Evolutionary conservation across 306 rosid genomes (phyloP).

Genomic region (Clitoria ternatea): DNA sequence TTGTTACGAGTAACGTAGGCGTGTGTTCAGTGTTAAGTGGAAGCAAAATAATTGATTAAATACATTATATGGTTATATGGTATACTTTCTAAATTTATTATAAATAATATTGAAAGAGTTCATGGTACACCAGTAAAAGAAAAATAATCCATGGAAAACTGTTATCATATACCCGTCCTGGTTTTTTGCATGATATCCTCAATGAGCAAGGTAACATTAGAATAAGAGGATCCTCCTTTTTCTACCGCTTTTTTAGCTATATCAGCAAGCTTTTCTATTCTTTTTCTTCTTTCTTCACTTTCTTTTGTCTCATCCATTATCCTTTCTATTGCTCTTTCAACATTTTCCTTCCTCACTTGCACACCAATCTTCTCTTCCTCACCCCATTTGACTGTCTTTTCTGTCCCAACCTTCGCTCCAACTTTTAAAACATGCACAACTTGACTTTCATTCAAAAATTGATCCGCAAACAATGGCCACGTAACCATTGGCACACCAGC

Average conservation of each 20-base stretch:
- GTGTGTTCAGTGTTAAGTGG: too few species aligned
- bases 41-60: too few species aligned
- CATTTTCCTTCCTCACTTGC: constrained; percentile 35
- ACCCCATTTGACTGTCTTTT: constrained; percentile 38
- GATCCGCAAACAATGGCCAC: constrained; percentile 64
- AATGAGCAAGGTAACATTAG: constrained; percentile 15
- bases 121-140: not conserved
- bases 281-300: constrained; percentile 36
- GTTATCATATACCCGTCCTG: not conserved
- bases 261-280: constrained; percentile 33
- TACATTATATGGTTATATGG: too few species aligned
- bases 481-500: constrained; percentile 56
- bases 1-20: too few species aligned
- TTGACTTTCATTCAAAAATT: constrained; percentile 49
- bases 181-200: not conserved
- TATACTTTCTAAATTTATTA: too few species aligned
- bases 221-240: constrained; percentile 52
- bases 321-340: constrained; percentile 39
- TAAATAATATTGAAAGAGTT: not conserved
- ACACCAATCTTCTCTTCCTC: constrained; percentile 41
- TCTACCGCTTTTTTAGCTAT: constrained; percentile 38
- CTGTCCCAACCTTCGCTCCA: constrained; percentile 52
- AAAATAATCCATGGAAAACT: not conserved
- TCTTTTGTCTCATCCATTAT: constrained; percentile 44
- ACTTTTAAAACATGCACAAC: constrained; percentile 41